These are phyloP conservation scores for Talaromyces sp. DNA, from an alignment of 2,329 filamentous ascomycete species.

Conservation along the genomic window DNA sequence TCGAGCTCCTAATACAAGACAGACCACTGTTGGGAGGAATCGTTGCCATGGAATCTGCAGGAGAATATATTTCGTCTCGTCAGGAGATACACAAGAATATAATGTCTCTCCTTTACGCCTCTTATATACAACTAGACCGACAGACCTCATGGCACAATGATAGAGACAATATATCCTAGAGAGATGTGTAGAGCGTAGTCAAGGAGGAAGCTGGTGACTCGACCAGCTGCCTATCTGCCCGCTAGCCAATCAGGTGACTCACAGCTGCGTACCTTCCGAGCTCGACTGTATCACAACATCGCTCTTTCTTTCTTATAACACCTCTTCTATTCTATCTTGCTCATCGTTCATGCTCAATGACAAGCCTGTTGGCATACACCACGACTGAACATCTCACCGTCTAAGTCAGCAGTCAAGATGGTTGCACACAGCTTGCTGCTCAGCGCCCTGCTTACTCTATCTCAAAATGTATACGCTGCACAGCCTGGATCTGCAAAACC, in stretches of 20 bases:
- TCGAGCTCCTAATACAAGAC: neutral
- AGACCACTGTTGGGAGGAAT: neutral
- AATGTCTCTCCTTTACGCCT: neutral
- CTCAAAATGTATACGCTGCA: slow-evolving; percentile 43
- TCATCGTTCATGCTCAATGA: neutral
- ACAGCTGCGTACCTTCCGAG: neutral
- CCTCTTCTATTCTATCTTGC: neutral
- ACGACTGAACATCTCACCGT: neutral
- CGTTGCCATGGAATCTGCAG: neutral
- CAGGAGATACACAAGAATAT: neutral
- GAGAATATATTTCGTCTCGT: neutral
- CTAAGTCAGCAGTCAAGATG: slow-evolving; percentile 1
- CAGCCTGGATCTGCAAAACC: slow-evolving; percentile 81
- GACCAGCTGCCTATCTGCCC: slow-evolving; percentile 3
- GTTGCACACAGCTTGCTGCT: slow-evolving; percentile 19
- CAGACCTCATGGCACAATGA: neutral
- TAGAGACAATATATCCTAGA: neutral
- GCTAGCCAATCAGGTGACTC: slow-evolving; percentile 6
- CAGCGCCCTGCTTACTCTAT: slow-evolving; percentile 19
- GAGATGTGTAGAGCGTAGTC: neutral
- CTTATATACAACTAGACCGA: neutral
- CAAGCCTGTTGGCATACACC: too few species aligned
- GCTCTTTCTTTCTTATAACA: neutral
- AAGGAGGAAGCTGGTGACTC: neutral
- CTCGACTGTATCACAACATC: neutral